Percentiles rank a stretch among this genome's conserved stretches.
phyloP scores from a whole-genome alignment of 352 stramenopile genomes.

The Globisporangium iwayamae region DNA sequence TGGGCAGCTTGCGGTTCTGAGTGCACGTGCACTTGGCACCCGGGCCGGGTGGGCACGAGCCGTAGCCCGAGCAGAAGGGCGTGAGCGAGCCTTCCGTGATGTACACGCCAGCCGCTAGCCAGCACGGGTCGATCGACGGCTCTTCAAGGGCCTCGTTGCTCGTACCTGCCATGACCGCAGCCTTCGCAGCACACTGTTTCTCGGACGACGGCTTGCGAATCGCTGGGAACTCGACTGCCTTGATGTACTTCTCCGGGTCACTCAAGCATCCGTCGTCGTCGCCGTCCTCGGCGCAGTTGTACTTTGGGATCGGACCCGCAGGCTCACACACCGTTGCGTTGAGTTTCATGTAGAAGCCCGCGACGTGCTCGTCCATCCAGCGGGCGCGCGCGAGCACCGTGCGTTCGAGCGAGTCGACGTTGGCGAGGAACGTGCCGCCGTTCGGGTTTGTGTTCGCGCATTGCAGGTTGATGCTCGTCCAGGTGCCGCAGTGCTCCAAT shows the following conservation, averaged over 20 bases:
- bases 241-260: conserved; percentile 25
- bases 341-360: conserved; percentile 17
- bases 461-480: conserved; percentile 50
- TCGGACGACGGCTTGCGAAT: conserved; percentile 6
- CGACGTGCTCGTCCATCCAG: conserved; percentile 45
- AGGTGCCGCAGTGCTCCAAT: conserved; percentile 37
- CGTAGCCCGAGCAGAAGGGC: conserved; percentile 70
- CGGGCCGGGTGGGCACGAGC: conserved; percentile 55
- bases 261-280: conserved; percentile 20
- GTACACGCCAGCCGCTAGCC: conserved; percentile 62
- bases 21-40: conserved; percentile 66
- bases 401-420: conserved; percentile 29
- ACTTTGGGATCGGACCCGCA: conserved; percentile 16
- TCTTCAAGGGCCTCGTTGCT: conserved; percentile 20
- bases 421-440: conserved; percentile 35
- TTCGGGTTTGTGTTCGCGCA: conserved; percentile 40
- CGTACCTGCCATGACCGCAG: not conserved
- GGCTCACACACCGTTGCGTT: conserved; percentile 12
- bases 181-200: not conserved
- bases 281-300: conserved; percentile 24
- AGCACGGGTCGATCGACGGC: conserved; percentile 74
- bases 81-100: conserved; percentile 48
- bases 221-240: conserved; percentile 13
- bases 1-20: conserved; percentile 24
- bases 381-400: conserved; percentile 32